Conservation (phyloP, 306 rosid genomes). For the Herpetospermum pedunculosum region DNA sequence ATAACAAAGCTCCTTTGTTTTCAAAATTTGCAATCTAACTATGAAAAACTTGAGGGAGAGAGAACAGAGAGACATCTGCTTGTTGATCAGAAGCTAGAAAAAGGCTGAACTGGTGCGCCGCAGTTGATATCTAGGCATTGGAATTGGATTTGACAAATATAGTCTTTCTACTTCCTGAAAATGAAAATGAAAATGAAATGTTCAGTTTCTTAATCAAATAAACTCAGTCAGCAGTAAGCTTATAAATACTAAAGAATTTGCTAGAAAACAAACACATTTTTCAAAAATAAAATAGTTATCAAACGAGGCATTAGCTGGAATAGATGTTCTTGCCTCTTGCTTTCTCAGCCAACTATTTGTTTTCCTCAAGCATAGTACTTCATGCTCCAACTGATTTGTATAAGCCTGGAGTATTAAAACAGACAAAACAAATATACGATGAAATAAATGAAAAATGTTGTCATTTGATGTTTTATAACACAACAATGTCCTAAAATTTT, state of each 20-base stretch:
- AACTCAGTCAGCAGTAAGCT: background rate
- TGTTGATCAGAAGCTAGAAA: background rate
- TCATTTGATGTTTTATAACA: background rate
- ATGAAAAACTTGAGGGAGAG: background rate
- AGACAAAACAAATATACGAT: constrained; percentile 6
- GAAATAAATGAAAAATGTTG: background rate
- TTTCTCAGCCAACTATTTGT: constrained; percentile 24
- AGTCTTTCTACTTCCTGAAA: constrained; percentile 32
- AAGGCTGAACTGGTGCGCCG: constrained; percentile 16
- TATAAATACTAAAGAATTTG: too few relatives aligned
- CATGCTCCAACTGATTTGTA: constrained; percentile 26
- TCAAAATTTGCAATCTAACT: background rate
- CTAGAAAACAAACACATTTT: too few relatives aligned
- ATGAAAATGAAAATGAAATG: background rate
- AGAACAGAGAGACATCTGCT: background rate
- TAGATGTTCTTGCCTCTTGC: constrained; percentile 24
- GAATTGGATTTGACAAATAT: constrained; percentile 13
- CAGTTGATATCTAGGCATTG: constrained; percentile 15
- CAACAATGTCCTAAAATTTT: background rate
- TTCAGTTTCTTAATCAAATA: background rate
- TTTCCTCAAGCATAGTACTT: constrained; percentile 18
- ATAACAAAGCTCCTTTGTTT: background rate
- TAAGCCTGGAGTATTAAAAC: constrained; percentile 26
- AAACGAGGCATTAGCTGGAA: background rate
- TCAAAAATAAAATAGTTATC: too few relatives aligned